Percentiles rank a stretch among this genome's conserved stretches.
Evolutionary conservation across 257 asterid genomes (phyloP).

Genomic region (Solanum bukasovii): DNA sequence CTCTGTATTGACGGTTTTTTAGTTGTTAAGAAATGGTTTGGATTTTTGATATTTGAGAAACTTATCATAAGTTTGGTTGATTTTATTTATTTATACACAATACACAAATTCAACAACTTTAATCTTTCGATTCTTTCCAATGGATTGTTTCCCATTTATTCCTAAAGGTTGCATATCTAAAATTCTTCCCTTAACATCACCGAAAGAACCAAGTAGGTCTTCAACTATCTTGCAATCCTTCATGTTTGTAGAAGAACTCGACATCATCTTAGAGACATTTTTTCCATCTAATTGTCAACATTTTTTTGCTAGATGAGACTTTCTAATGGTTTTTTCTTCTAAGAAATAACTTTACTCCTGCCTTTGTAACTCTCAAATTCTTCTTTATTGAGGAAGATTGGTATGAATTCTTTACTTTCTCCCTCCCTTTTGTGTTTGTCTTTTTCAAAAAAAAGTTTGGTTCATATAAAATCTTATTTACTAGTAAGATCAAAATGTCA

Average conservation of each 20-base stretch:
- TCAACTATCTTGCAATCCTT: neutral
- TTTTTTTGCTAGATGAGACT: neutral
- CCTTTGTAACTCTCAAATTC: neutral
- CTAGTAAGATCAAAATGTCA: neutral
- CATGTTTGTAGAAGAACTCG: neutral
- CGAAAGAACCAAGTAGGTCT: neutral
- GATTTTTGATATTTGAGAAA: no score
- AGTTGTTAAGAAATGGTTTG: neutral
- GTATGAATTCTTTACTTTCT: neutral
- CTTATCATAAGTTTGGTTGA: no score
- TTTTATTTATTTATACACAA: neutral
- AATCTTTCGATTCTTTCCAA: neutral
- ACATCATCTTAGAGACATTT: neutral
- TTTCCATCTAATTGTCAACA: neutral
- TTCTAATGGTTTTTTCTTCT: neutral
- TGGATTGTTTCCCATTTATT: neutral
- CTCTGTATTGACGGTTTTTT: neutral
- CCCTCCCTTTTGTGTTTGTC: neutral
- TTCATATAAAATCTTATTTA: no score
- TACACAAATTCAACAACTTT: neutral
- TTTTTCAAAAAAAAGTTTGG: no score
- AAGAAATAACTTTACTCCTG: neutral
- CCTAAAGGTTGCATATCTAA: neutral
- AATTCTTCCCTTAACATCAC: neutral
- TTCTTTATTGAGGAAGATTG: neutral